Evolutionary conservation across 2,329 filamentous ascomycete species (phyloP), one percentile per base, ranked within the genome.

Genomic region (Sclerotinia trifoliorum): DNA sequence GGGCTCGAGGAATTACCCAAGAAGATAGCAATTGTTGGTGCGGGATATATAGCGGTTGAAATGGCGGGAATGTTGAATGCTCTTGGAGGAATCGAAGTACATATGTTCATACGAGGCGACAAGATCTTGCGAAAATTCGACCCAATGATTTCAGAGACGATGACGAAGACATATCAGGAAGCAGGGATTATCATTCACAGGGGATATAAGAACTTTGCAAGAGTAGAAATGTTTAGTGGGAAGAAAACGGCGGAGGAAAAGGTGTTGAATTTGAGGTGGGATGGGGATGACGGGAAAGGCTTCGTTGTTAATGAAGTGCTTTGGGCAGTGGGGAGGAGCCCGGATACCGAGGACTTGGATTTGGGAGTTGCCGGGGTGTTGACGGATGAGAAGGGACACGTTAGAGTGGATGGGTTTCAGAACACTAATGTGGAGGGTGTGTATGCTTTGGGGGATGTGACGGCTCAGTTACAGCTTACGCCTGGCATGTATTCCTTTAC

Each of bases 391-490:
- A 76, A 72, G 17, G 81, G 81, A 8, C 77, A 82, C 70, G 76
- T 84, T 61, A 69, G 75, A 49, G 82, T 83, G 17, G 83, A 84
- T 68, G 80, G 82, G 69, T 84, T 79, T 74, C 82, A 84, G 73
- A 84, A 84, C 73, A 82, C 82, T 21, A 80, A 73, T 17, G 79
- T 78, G 6, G 76, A 80, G 8, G 82, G 82, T 32, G 74, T 84
- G 61, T 84, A 84, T 70, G 82, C 82, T 52, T 71, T 84, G 49
- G 83, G 83, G 68, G 83, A 84, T 71, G 81, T 84, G 35, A 83
- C 82, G 21, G 83, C 82, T 55, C 81, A 82, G 70, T 79, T 81
- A 19, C 82, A 84, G 72, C 74, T 84, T 56, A 84, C 83, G 39
- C 82, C 82, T 71, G 81, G 80, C 81, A 77, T 66, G 77, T 70